phyloP scores from a whole-genome alignment of 768 basidiomycete species.

The Boletus insuetus region DNA sequence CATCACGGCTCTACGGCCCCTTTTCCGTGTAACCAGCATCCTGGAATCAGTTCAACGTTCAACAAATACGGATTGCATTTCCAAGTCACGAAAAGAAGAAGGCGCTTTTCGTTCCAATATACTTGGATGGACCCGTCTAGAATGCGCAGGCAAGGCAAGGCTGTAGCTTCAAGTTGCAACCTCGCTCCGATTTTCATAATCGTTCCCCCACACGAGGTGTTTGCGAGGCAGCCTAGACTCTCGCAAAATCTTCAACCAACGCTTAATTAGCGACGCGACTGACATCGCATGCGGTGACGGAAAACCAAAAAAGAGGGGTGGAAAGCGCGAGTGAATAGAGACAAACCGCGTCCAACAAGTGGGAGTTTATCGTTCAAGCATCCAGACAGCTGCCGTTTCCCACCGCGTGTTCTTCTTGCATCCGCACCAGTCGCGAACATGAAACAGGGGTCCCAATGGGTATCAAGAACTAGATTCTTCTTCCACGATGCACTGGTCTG shows the following conservation, averaged over 20 bases:
- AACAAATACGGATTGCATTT: no score
- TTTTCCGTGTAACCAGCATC: neutral
- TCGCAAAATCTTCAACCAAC: neutral
- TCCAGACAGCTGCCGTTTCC: neutral
- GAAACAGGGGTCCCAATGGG: constrained; percentile 18
- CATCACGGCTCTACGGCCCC: neutral
- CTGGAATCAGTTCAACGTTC: neutral
- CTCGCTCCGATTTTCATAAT: neutral
- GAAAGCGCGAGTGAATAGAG: no score
- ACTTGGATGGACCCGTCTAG: constrained; percentile 1
- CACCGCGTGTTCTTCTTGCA: constrained; percentile 3
- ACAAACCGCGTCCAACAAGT: no score
- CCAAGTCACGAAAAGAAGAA: neutral
- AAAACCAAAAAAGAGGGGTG: neutral
- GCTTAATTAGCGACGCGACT: no score
- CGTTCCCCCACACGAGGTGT: constrained; percentile 14
- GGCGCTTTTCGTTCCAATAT: constrained; percentile 5
- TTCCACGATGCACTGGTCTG: constrained; percentile 5
- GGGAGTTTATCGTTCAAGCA: neutral
- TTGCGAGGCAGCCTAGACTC: constrained; percentile 21
- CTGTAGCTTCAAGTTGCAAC: no score
- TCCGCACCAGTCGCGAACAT: constrained; percentile 9
- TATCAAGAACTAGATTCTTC: neutral
- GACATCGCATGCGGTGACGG: no score
- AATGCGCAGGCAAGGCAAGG: neutral